These are phyloP conservation scores for Adansonia rubrostipa DNA, from an alignment of 441 rosid genomes.

Conservation along the genomic window DNA sequence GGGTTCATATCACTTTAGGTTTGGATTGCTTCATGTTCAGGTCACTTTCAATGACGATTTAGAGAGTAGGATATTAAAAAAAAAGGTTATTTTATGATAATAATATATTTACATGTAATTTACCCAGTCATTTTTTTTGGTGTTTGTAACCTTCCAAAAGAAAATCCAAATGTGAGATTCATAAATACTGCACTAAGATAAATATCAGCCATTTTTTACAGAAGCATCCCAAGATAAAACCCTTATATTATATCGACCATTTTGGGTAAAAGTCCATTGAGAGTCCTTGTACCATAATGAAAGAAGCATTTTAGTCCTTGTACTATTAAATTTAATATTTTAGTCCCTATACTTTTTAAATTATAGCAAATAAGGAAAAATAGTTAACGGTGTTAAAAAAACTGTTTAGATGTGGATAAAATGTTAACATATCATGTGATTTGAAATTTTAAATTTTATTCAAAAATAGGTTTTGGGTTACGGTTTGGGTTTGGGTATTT, in stretches of 20 bases:
- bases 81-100: background rate
- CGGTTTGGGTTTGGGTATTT: too few species aligned
- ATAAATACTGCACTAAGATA: background rate
- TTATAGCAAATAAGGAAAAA: too few species aligned
- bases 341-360: too few species aligned
- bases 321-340: too few species aligned
- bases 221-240: background rate
- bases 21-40: background rate
- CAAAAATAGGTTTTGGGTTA: too few species aligned
- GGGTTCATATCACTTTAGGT: background rate
- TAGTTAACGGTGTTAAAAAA: too few species aligned
- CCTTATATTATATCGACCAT: background rate
- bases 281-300: too few species aligned
- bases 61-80: background rate
- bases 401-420: too few species aligned
- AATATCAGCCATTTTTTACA: background rate
- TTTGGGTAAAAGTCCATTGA: too few species aligned
- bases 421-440: too few species aligned
- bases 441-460: too few species aligned
- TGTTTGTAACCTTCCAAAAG: background rate
- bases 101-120: background rate
- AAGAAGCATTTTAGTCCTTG: too few species aligned
- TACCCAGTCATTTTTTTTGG: background rate
- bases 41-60: background rate
- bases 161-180: background rate